Base-by-base conservation (phyloP, 306 rosid species). In the Dryas alaskensis region DNA sequence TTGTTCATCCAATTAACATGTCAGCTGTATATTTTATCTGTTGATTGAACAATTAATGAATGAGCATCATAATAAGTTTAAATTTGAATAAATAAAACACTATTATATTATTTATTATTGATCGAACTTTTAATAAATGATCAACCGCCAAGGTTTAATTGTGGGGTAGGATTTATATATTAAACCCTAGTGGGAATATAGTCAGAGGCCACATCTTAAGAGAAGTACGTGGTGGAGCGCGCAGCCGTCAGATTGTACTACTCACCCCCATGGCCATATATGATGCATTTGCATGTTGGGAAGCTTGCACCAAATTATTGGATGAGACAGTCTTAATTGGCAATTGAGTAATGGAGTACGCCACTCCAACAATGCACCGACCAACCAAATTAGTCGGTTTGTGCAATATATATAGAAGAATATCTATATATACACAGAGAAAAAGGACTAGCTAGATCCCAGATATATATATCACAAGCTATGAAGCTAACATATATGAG, bases 271-370 rank as follows among this genome's bases (percentile, higher is more conserved):
- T 31, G 2, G 37, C 37, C 61, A 57, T 19, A 57, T 22, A 57
- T 57, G 5, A 60, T 31, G 65, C 65, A 31, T 60, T 31, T 12
- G 8, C 10, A 6, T 60, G 44, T 60, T 13, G 43, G 4, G 64
- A 27, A 12, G 37, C 37, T 12, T 60, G 12, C 8, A 51, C 19
- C 40, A 50, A 8, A 7, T 46, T 25, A 7, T 46, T 25, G 16
- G 14, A 73, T 19, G 27, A 55, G 59, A 65, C 40, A n/a, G 25
- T 75, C 50, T 42, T 67, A 43, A 5, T 52, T 68, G 69, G 75
- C 59, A 40, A 46, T 72, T 72, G 55, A 22, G 58, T 59, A 16
- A 10, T 67, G 13, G 53, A 14, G 22, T 64, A 39, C 37, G 10
- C 75, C 75, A 60, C 61, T 5, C 42, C 54, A 27, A 19, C 65